Conservation (phyloP, 2,329 filamentous ascomycete genomes). For the Aureobasidium sp. region DNA sequence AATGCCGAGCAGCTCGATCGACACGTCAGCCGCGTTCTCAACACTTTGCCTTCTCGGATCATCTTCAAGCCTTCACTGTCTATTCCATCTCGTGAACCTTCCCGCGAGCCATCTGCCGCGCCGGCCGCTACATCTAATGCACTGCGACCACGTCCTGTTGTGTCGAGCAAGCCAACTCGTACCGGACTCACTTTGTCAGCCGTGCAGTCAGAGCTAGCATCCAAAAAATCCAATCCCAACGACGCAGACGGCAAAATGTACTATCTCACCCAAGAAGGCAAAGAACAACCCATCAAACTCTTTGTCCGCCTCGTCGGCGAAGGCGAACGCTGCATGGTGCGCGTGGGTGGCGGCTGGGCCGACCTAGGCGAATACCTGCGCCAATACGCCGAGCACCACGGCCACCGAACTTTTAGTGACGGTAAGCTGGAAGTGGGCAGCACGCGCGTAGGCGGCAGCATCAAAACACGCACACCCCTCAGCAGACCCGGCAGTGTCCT, state of each 20-base stretch:
- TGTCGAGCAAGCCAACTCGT: not conserved
- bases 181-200: slow-evolving; percentile 18
- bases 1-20: slow-evolving; percentile 66
- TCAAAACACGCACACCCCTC: slow-evolving; percentile 1
- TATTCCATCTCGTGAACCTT: slow-evolving; percentile 30
- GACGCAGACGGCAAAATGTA: slow-evolving; percentile 76
- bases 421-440: slow-evolving; percentile 43
- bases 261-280: slow-evolving; percentile 76
- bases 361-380: slow-evolving; percentile 91
- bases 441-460: not conserved
- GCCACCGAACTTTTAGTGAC: slow-evolving; percentile 57
- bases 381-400: slow-evolving; percentile 88
- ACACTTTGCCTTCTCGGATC: slow-evolving; percentile 40
- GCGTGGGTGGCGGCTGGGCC: slow-evolving; percentile 96
- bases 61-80: slow-evolving; percentile 55
- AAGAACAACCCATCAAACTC: slow-evolving; percentile 84
- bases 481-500: slow-evolving; percentile 16
- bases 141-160: not conserved
- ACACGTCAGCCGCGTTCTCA: slow-evolving; percentile 32
- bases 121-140: not conserved
- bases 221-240: not conserved
- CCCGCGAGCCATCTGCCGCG: not conserved
- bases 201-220: not conserved
- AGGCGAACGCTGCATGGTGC: slow-evolving; percentile 93
- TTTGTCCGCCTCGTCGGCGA: slow-evolving; percentile 91